A percentile compares a stretch with the other conserved stretches of the same genome.
Evolutionary conservation across 2,329 filamentous ascomycete species (phyloP).

Genomic region (Rhynchosporium secalis): DNA sequence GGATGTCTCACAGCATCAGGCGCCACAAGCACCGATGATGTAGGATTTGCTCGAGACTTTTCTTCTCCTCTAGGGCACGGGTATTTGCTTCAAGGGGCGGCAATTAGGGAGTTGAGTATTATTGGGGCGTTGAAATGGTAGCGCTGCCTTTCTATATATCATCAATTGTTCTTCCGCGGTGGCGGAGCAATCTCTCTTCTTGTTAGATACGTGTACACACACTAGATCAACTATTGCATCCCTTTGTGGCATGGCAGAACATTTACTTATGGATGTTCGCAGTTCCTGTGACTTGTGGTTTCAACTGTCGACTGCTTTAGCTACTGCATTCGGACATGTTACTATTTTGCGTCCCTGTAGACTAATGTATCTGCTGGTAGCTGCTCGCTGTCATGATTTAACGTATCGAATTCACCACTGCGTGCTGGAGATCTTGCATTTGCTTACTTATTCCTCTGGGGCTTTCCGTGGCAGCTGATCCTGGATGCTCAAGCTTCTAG

Average conservation of each 20-base stretch:
- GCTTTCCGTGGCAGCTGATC: too few relatives aligned
- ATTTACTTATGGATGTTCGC: background rate
- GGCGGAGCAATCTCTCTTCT: conserved; percentile 1
- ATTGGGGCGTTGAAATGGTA: conserved; percentile 5
- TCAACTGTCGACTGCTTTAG: too few relatives aligned
- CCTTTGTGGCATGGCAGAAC: background rate
- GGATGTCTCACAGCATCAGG: conserved; percentile 8
- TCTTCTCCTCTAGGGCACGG: conserved; percentile 1
- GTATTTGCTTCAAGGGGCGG: background rate
- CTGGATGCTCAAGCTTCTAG: too few relatives aligned
- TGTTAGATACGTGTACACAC: conserved; percentile 8
- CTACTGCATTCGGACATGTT: too few relatives aligned
- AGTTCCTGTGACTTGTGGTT: background rate
- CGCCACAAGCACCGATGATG: conserved; percentile 18
- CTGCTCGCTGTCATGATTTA: too few relatives aligned
- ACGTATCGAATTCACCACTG: too few relatives aligned
- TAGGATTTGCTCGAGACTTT: conserved; percentile 1
- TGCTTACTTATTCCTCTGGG: too few relatives aligned
- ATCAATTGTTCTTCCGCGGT: conserved; percentile 11
- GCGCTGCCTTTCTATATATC: background rate
- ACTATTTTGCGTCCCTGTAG: too few relatives aligned
- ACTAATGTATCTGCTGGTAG: too few relatives aligned
- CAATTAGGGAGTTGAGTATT: conserved; percentile 14
- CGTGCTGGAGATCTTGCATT: too few relatives aligned
- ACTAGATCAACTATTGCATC: background rate